A percentile compares a stretch with the other conserved stretches of the same genome.
Conservation (phyloP, 169 alveolate genomes). For the Prorocentrum cordatum region DNA sequence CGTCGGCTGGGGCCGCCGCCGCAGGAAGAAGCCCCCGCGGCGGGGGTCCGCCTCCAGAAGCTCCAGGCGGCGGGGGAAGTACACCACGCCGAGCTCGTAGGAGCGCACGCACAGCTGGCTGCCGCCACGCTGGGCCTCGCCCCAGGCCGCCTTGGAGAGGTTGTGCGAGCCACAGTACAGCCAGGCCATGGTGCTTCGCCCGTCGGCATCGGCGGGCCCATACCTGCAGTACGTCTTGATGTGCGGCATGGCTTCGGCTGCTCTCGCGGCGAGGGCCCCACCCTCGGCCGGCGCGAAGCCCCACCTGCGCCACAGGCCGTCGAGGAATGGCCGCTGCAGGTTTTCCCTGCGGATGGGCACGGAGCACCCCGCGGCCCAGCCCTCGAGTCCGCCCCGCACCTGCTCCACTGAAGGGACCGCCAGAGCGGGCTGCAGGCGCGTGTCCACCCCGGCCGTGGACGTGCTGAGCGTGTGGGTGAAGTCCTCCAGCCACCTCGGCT, state of each 20-base stretch:
- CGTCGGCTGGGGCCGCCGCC: no score
- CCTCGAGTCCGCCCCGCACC: conserved; percentile 16
- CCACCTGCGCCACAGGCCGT: conserved; percentile 1
- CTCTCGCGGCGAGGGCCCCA: no score
- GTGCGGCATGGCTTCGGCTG: conserved; percentile 44
- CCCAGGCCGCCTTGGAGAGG: conserved; percentile 56
- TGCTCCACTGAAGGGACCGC: not conserved
- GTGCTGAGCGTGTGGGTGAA: not conserved
- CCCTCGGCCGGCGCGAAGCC: conserved; percentile 39
- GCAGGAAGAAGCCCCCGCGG: conserved; percentile 19
- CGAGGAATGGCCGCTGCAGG: no score
- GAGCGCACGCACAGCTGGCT: conserved; percentile 51
- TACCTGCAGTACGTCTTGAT: conserved; percentile 25
- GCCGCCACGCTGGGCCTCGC: conserved; percentile 43
- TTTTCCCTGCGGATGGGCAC: not conserved
- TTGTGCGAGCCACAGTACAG: conserved; percentile 51
- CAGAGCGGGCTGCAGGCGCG: not conserved
- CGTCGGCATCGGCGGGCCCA: not conserved
- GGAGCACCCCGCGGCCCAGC: not conserved
- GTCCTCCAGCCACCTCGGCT: conserved; percentile 18
- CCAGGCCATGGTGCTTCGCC: not conserved
- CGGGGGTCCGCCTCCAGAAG: not conserved
- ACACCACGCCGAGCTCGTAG: conserved; percentile 38
- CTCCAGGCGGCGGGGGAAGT: conserved; percentile 15
- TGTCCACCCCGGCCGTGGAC: not conserved